A percentile compares a stretch with the other conserved stretches of the same genome.
phyloP scores from a whole-genome alignment of 1,284 basidiomycete genomes.

The Pholiota adiposa region DNA sequence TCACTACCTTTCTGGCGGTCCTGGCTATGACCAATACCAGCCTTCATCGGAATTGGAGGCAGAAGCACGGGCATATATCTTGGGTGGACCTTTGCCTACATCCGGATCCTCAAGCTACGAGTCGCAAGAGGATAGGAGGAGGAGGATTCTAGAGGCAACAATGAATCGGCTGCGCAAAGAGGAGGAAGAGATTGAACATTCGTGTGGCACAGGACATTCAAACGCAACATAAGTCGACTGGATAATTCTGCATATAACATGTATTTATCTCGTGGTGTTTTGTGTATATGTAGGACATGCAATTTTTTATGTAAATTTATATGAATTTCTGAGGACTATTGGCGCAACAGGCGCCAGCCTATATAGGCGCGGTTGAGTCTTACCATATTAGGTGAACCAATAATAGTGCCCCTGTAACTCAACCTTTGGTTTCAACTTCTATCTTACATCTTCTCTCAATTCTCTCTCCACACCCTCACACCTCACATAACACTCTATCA shows the following conservation, averaged over 20 bases:
- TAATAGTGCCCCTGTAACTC: slow-evolving; percentile 3
- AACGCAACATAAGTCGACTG: slow-evolving; percentile 1
- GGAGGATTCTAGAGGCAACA: slow-evolving; percentile 59
- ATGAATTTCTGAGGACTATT: too few species aligned
- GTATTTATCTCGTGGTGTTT: background rate
- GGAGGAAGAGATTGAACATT: slow-evolving; percentile 73
- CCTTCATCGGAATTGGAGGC: slow-evolving; percentile 59
- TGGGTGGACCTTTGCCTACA: slow-evolving; percentile 28
- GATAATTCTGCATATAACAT: background rate
- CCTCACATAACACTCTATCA: background rate
- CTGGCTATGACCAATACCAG: slow-evolving; percentile 45
- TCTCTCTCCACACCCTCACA: background rate
- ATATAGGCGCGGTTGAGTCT: too few species aligned
- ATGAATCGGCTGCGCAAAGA: slow-evolving; percentile 60
- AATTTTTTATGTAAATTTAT: too few species aligned
- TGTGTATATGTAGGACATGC: too few species aligned
- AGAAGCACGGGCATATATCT: slow-evolving; percentile 50
- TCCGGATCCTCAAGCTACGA: slow-evolving; percentile 34
- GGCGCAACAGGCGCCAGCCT: too few species aligned
- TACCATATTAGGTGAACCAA: slow-evolving; percentile 10
- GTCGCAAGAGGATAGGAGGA: slow-evolving; percentile 58
- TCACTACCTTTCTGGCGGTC: slow-evolving; percentile 48
- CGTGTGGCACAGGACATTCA: slow-evolving; percentile 58
- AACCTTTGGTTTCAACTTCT: background rate
- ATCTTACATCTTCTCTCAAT: too few species aligned